phyloP scores from a whole-genome alignment of 352 stramenopile species.

The Pythium rhizo-oryzae region DNA sequence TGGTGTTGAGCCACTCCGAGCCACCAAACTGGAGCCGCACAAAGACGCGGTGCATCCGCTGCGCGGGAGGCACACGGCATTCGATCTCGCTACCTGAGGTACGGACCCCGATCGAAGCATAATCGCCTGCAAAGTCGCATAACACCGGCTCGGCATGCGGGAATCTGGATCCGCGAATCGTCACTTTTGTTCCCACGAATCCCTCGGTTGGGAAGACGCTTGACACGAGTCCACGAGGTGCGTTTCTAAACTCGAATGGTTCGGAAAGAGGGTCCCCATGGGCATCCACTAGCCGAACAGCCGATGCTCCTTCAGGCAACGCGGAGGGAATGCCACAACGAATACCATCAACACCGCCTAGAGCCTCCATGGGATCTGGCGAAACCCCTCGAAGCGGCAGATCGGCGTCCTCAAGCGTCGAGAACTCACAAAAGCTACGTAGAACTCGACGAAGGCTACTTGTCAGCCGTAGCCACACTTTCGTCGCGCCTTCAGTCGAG shows the following conservation, averaged over 20 bases:
- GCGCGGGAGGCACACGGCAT: constrained; percentile 23
- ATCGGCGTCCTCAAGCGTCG: background rate
- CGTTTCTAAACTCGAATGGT: constrained; percentile 6
- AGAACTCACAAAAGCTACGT: background rate
- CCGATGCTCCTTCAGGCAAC: background rate
- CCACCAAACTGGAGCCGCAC: constrained; percentile 19
- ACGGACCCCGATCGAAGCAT: background rate
- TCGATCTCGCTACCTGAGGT: constrained; percentile 11
- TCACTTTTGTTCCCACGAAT: constrained; percentile 3
- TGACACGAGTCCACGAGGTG: background rate
- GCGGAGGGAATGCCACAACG: constrained; percentile 15
- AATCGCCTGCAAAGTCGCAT: constrained; percentile 11
- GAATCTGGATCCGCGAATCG: background rate
- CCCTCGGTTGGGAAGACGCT: constrained; percentile 6
- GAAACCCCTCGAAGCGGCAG: background rate
- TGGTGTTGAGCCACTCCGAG: constrained; percentile 23
- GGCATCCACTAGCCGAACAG: background rate
- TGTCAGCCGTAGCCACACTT: background rate
- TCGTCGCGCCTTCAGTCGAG: background rate
- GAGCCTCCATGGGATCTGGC: background rate
- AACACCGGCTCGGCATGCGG: constrained; percentile 1
- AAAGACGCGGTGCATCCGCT: background rate
- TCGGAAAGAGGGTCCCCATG: background rate
- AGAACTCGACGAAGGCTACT: background rate
- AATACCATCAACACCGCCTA: background rate